Conservation (phyloP, 2,329 filamentous ascomycete species). For the Venturia asperata region DNA sequence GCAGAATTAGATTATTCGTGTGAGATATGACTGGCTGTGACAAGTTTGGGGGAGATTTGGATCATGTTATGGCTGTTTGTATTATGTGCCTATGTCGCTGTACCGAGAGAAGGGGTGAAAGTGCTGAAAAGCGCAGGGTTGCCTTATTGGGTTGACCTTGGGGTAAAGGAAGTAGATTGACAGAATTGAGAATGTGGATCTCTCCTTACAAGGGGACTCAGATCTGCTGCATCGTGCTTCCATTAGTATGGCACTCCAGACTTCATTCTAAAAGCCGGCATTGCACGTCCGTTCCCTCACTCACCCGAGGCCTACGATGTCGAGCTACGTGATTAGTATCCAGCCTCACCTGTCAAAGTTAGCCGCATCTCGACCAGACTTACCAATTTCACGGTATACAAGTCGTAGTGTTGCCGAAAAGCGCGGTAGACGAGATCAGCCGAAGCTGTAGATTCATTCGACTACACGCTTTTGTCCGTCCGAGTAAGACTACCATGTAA, state of each 20-base stretch:
- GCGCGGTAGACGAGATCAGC: neutral
- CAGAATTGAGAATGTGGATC: neutral
- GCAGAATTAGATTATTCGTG: neutral
- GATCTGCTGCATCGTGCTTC: neutral
- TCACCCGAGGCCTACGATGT: too few species aligned
- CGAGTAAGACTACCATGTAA: neutral
- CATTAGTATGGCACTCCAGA: neutral
- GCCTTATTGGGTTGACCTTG: neutral
- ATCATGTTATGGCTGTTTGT: constrained; percentile 12
- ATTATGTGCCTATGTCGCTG: constrained; percentile 17
- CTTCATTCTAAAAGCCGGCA: neutral
- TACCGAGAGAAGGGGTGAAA: neutral
- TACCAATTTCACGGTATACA: neutral
- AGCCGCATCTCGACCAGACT: neutral
- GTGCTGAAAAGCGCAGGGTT: neutral
- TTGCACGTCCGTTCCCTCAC: neutral
- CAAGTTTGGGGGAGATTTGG: neutral
- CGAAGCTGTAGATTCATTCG: constrained; percentile 9
- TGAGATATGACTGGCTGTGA: neutral
- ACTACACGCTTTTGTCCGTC: constrained; percentile 1
- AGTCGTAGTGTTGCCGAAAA: neutral
- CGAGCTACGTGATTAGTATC: neutral
- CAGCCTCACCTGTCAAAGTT: neutral
- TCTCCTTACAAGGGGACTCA: neutral
- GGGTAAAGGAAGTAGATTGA: neutral